Percentiles rank a stretch among this genome's conserved stretches.
These are phyloP conservation scores for Venturia oleaginea DNA, from an alignment of 2,329 filamentous ascomycete genomes.

Conservation along the genomic window DNA sequence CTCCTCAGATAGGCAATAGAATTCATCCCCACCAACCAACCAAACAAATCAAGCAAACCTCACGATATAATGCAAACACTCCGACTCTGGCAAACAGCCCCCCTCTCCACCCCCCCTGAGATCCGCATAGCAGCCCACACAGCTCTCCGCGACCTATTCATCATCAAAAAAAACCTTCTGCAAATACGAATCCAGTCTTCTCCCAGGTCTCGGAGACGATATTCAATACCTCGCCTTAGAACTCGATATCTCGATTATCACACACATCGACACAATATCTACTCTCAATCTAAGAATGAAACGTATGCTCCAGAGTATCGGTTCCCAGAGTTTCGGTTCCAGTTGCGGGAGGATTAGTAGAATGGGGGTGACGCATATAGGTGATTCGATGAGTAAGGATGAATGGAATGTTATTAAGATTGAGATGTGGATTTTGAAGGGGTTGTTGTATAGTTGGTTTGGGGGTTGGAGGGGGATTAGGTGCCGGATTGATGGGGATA, in stretches of 20 bases:
- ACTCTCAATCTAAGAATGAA: not conserved
- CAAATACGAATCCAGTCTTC: not conserved
- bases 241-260: not conserved
- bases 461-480: not conserved
- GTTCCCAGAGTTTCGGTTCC: not conserved
- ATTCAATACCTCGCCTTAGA: not conserved
- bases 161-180: not conserved
- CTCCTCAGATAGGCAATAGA: too few species aligned
- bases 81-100: not conserved
- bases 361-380: not conserved
- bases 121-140: not conserved
- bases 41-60: not conserved
- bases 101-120: not conserved
- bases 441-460: not conserved
- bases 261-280: not conserved
- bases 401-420: not conserved
- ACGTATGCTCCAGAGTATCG: not conserved
- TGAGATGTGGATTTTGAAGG: not conserved
- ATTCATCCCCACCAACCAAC: too few species aligned
- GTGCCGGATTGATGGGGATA: too few species aligned
- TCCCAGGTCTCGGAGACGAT: not conserved
- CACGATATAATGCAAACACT: too few species aligned
- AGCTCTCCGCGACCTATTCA: not conserved
- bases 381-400: not conserved
- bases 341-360: not conserved